These are phyloP conservation scores for Aureobasidium subglaciale DNA, from an alignment of 2,329 filamentous ascomycete species.

Conservation along the genomic window DNA sequence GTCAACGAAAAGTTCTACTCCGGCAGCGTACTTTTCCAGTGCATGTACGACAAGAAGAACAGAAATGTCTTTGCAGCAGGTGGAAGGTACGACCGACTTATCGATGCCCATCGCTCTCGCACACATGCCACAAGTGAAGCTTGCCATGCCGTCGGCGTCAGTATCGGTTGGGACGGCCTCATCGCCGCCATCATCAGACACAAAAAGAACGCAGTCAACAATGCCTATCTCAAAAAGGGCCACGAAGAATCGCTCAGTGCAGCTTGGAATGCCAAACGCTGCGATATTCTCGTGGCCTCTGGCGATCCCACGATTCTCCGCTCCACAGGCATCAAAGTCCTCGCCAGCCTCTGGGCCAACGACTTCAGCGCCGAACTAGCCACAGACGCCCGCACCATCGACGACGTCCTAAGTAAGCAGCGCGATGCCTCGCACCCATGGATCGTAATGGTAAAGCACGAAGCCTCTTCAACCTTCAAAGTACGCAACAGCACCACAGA, in stretches of 20 bases:
- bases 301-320: slow-evolving; percentile 73
- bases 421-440: slow-evolving; percentile 73
- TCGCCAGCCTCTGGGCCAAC: slow-evolving; percentile 72
- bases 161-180: slow-evolving; percentile 78
- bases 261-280: slow-evolving; percentile 31
- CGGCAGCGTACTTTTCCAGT: slow-evolving; percentile 82
- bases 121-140: slow-evolving; percentile 29
- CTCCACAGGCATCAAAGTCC: slow-evolving; percentile 66
- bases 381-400: slow-evolving; percentile 55
- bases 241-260: slow-evolving; percentile 49
- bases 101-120: slow-evolving; percentile 70
- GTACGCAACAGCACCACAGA: slow-evolving; percentile 59
- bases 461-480: slow-evolving; percentile 46
- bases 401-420: slow-evolving; percentile 71
- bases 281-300: slow-evolving; percentile 83
- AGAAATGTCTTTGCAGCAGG: slow-evolving; percentile 84
- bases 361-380: slow-evolving; percentile 86
- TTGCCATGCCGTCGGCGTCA: slow-evolving; percentile 84
- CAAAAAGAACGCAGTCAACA: slow-evolving; percentile 40
- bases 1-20: slow-evolving; percentile 88
- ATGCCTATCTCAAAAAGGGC: slow-evolving; percentile 58
- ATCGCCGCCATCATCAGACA: slow-evolving; percentile 26
- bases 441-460: slow-evolving; percentile 82
- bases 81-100: slow-evolving; percentile 84
- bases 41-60: slow-evolving; percentile 75